Conservation (phyloP, 306 rosid genomes). For the Glycine soja region DNA sequence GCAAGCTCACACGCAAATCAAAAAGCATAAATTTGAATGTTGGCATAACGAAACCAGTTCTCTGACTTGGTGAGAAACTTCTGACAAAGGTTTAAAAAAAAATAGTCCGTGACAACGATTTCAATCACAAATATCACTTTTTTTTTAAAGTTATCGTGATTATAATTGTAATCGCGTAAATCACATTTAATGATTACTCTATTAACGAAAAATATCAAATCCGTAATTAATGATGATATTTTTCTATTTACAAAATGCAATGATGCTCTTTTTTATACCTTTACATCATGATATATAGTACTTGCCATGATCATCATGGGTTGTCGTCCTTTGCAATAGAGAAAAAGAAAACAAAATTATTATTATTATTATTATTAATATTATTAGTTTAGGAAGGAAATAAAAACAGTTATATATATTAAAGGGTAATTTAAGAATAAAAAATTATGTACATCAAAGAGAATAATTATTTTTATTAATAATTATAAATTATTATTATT, state of each 20-base stretch:
- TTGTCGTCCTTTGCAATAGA: neutral
- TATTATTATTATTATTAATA: no score
- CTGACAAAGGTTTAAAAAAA: neutral
- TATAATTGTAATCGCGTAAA: no score
- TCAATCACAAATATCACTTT: no score
- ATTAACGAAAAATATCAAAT: slow-evolving; percentile 27
- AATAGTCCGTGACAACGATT: no score
- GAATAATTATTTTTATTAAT: no score
- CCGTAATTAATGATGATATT: slow-evolving; percentile 44
- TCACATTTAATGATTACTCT: neutral
- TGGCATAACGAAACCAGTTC: no score
- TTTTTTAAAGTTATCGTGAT: no score
- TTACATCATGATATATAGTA: slow-evolving; percentile 36
- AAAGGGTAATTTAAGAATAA: no score
- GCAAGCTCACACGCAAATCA: neutral
- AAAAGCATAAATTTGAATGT: neutral
- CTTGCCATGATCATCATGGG: slow-evolving; percentile 36
- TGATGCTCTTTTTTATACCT: slow-evolving; percentile 33
- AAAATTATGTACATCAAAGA: no score
- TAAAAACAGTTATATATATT: no score
- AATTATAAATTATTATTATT: no score
- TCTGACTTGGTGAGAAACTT: neutral
- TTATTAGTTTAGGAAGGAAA: no score
- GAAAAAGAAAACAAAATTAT: neutral
- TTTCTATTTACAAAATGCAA: neutral